Base-by-base conservation (phyloP, 257 asterid species). In the Solanum chmielewskii region DNA sequence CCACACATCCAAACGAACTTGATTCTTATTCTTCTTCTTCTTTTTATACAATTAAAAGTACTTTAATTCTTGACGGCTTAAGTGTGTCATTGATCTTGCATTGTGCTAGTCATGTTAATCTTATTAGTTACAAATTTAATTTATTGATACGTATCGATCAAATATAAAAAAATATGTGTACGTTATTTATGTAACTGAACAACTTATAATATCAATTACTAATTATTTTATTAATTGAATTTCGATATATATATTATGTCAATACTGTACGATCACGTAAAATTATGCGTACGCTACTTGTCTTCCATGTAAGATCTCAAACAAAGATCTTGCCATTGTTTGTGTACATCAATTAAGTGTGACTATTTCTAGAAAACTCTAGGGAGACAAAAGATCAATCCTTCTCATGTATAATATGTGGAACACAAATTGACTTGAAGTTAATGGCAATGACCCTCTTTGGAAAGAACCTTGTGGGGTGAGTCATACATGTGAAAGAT, bases 201-300 rank as follows among this genome's bases (percentile, higher is more conserved):
- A 18, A 9, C 3, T 11, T 56, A 8, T 7, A 56, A 7, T 20
- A 10, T 56, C 5, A 56, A 56, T 56, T 20, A 20, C 2, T 7
- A 56, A 56, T 4, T 56, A 56, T 20, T 56, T 47, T 47, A 47
- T 4, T 60, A 60, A 60, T 21, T 21, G 6, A 60, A 21, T 2
- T 60, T 0, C 23, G 6, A 37, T 1, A 6, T 1, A 60, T 60
- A 23, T 5, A 23, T 3, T 60, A 9, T 4, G 1, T 0, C 1
- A 60, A 60, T 23, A 23, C 2, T 5, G 21, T 8, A 15, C 9
- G 69, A 60, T 23, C 13, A 60, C 27, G 11, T 9, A 60, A 59
- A 60, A 60, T 60, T 23, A 21, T 23, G 29, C 7, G 1, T 60
- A 60, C 1, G 69, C 14, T 14, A 60, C 14, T 60, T 60, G 3